Base-by-base conservation (phyloP, 1,139 yeast species). In the Saccharomycopsis hybrid region DNA sequence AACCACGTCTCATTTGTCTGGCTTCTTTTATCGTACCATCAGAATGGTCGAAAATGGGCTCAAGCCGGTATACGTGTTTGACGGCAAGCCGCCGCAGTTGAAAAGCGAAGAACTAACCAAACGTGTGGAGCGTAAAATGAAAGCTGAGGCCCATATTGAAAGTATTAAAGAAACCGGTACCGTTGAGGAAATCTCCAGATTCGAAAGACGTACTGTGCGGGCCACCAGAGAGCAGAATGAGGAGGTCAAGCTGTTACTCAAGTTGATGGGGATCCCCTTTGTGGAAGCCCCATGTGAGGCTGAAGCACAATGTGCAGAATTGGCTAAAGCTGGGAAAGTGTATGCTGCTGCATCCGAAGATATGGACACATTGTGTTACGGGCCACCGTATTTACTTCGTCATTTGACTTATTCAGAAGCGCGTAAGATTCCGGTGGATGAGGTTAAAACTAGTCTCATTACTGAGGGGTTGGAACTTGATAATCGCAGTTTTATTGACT, bases 291-390 rank as follows among this genome's bases (percentile, higher is more conserved):
- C 98, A 0, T 85, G 96, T 64, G 99, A 92, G 66, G 99, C 99
- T 0, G 99, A 94, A 65, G 96, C 98, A 0, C 97, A 92, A 62
- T 92, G 98, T 70, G 98, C 98, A 0, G 95, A 82, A 57, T 69
- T 92, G 52, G 97, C 97, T 2, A 78, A 80, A 54, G 79, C 80
- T 18, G 97, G 95, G 3, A 84, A 83, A 62, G 97, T 92, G 0
- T 92, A 82, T 64, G 98, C 96, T 9, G 96, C 98, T 2, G 99
- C 97, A 0, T 86, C 96, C 2, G 99, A 92, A 65, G 99, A 92
- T 77, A 92, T 92, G 98, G 99, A 92, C 67, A 94, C 98, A 0
- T 67, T 92, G 52, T 92, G 97, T 61, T 92, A 92, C 64, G 82
- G 80, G 50, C 87, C 97, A 1, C 95, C 96, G 1, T 80, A 70